Evolutionary conservation across 208 protist species (phyloP).

Genomic region (Leishmania martiniquensis): DNA sequence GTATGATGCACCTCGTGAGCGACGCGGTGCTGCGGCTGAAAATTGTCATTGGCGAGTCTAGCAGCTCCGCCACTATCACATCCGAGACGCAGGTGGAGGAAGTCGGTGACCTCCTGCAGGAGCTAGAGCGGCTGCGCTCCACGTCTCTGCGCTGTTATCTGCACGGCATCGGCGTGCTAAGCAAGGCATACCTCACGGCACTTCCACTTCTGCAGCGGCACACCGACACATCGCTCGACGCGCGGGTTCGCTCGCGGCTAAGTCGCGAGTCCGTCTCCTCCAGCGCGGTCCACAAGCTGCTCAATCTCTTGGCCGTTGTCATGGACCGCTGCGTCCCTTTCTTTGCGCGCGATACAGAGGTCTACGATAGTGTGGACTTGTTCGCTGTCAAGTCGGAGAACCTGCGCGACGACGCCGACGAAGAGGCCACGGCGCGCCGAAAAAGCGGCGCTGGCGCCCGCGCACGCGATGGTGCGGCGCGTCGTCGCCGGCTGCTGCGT

Average conservation of each 20-base stretch:
- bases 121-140: constrained; percentile 78
- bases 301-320: constrained; percentile 82
- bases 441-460: background rate
- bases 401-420: constrained; percentile 19
- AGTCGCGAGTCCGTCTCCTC: constrained; percentile 85
- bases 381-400: constrained; percentile 71
- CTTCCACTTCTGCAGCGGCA: constrained; percentile 57
- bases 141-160: constrained; percentile 64
- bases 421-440: constrained; percentile 7
- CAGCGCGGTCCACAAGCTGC: constrained; percentile 70
- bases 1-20: constrained; percentile 64
- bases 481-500: constrained; percentile 30
- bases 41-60: constrained; percentile 80
- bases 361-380: constrained; percentile 71
- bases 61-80: constrained; percentile 45
- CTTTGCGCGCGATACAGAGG: constrained; percentile 70
- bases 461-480: constrained; percentile 1
- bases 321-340: constrained; percentile 79
- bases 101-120: constrained; percentile 67
- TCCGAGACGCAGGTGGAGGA: constrained; percentile 64
- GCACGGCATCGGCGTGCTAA: constrained; percentile 76
- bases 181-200: constrained; percentile 82
- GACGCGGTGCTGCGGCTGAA: constrained; percentile 80
- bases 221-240: constrained; percentile 40
- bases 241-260: constrained; percentile 68